Base-by-base conservation (phyloP, 1,139 yeast species). In the Scheffersomyces parashehatae region DNA sequence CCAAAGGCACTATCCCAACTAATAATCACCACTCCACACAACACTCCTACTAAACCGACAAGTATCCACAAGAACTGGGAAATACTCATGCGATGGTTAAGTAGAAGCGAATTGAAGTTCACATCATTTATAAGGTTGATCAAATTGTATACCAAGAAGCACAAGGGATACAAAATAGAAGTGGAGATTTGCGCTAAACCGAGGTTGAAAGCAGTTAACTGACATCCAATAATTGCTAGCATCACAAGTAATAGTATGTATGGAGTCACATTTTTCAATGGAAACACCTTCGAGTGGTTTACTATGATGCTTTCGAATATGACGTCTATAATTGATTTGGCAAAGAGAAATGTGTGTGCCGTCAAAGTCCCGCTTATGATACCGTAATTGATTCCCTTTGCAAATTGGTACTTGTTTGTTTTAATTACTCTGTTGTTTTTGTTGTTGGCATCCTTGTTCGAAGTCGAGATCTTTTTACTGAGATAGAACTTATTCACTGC, bases 271-370 rank as follows among this genome's bases (percentile, higher is more conserved):
- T 62, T 61, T 31, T 51, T 46, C 3, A 64, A 50, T 5, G 62
- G 54, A 31, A 59, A 50, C 15, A 64, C 51, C 31, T 48, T 49
- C 15, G 48, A 49, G 46, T 60, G 44, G 20, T 55, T 56, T 42
- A 67, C 67, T 13, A 74, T 36, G 12, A 82, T 64, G 1, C 80
- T 70, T 38, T 69, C 73, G 2, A 82, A 59, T 4, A 85, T 62
- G 14, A 86, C 80, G 55, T 88, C 96, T 12, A 89, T 86, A 0
- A 88, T 77, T 1, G 91, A 82, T 62, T 90, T 90, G 28, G 97
- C 96, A 67, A 88, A 78, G 41, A 90, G 72, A 44, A 90, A 76
- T 0, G 96, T 87, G 59, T 88, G 96, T 0, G 96, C 96, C 0
- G 96, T 86, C 40, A 89, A 69, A 0, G 85, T 79, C 1, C 97